Percentiles rank a stretch among this genome's conserved stretches.
phyloP scores from a whole-genome alignment of 2,329 filamentous ascomycete genomes.

The Akanthomyces lecanii region DNA sequence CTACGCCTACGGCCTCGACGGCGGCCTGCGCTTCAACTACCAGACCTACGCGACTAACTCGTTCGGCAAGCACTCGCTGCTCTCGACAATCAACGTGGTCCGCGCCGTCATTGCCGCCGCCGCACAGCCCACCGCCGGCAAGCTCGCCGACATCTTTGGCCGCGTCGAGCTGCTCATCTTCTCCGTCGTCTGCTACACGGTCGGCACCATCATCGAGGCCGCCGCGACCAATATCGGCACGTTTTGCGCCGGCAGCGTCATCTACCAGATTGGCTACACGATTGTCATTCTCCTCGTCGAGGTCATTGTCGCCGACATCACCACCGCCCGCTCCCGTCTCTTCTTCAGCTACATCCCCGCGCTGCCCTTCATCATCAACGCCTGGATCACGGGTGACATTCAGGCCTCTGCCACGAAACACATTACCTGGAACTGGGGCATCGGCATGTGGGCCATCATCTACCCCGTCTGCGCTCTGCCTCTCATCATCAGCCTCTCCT shows the following conservation, averaged over 20 bases:
- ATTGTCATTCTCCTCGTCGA: constrained; percentile 57
- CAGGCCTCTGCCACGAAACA: constrained; percentile 42
- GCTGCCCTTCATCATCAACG: constrained; percentile 58
- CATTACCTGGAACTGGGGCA: constrained; percentile 58
- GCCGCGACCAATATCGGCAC: constrained; percentile 42
- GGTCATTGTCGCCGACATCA: constrained; percentile 61
- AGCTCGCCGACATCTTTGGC: constrained; percentile 61
- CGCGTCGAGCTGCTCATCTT: constrained; percentile 53
- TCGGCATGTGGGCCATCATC: constrained; percentile 62
- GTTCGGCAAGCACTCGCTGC: constrained; percentile 49
- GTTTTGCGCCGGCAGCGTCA: constrained; percentile 54
- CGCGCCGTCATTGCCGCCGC: constrained; percentile 58
- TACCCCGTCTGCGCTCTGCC: constrained; percentile 56
- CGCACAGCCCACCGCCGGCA: constrained; percentile 54
- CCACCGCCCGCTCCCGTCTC: constrained; percentile 57
- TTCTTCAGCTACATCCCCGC: constrained; percentile 62
- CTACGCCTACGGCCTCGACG: constrained; percentile 55
- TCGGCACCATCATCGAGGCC: constrained; percentile 55
- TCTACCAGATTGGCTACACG: constrained; percentile 63
- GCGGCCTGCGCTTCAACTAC: constrained; percentile 47
- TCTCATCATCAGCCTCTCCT: constrained; percentile 47
- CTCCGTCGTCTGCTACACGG: constrained; percentile 57
- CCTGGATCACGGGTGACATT: constrained; percentile 60
- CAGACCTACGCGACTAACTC: constrained; percentile 51
- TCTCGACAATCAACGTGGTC: constrained; percentile 55